Conservation (phyloP, 225 moss, liverwort and hornwort genomes). For the Polytrichum formosum region DNA sequence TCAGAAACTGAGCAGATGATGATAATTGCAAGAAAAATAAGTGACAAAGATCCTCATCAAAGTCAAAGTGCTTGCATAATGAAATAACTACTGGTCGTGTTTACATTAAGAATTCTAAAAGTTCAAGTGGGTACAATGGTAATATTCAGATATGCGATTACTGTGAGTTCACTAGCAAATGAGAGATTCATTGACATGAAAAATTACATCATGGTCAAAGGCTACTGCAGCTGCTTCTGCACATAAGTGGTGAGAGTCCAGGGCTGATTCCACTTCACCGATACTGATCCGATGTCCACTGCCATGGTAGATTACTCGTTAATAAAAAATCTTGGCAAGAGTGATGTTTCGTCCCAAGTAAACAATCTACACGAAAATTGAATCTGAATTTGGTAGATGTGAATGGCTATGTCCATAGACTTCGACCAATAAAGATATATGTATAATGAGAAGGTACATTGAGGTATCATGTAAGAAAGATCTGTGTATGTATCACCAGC, state of each 20-base stretch:
- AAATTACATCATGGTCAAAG: constrained; percentile 68
- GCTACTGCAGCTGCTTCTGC: constrained; percentile 85
- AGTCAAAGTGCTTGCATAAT: background rate
- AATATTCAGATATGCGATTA: too few species aligned
- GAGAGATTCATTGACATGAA: background rate
- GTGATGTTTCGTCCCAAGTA: too few species aligned
- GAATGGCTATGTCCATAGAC: too few species aligned
- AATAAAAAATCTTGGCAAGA: background rate
- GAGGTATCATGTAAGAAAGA: too few species aligned
- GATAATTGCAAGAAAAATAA: background rate
- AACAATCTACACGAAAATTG: too few species aligned
- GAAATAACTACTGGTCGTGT: background rate
- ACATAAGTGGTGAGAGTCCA: constrained; percentile 60
- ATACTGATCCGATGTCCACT: constrained; percentile 93
- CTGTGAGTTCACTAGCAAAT: too few species aligned
- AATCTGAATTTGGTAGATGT: too few species aligned
- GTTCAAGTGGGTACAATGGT: too few species aligned
- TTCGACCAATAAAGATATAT: too few species aligned
- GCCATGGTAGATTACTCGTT: background rate
- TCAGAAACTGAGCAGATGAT: too few species aligned
- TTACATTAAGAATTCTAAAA: background rate
- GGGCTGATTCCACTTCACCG: constrained; percentile 82
- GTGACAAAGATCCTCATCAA: background rate
- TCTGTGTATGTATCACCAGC: too few species aligned
- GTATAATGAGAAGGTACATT: too few species aligned